A percentile compares a stretch with the other conserved stretches of the same genome.
Evolutionary conservation across 352 stramenopile genomes (phyloP).

Genomic region (Pythium apleroticum): DNA sequence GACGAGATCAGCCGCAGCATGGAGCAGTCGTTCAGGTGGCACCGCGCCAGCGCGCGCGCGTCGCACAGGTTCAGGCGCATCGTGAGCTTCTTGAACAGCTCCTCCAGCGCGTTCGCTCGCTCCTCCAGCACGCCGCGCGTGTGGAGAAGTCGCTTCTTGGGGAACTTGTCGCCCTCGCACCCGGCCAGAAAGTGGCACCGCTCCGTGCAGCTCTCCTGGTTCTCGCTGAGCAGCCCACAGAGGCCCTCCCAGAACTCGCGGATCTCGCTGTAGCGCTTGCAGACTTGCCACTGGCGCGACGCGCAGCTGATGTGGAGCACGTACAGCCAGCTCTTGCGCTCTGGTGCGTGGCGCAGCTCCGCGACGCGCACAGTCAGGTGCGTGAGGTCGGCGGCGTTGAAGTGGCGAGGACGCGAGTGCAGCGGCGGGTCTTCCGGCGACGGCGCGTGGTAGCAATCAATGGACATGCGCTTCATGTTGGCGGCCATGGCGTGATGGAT

Average conservation of each 20-base stretch:
- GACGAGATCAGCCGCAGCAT: conserved; percentile 40
- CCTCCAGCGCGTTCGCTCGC: conserved; percentile 51
- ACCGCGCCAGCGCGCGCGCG: conserved; percentile 39
- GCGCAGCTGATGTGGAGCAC: conserved; percentile 59
- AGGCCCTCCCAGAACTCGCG: conserved; percentile 65
- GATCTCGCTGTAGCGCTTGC: conserved; percentile 73
- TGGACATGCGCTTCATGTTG: conserved; percentile 20
- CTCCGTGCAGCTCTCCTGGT: conserved; percentile 44
- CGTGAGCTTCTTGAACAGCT: conserved; percentile 60
- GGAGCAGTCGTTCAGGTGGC: conserved; percentile 43
- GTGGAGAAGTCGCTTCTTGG: conserved; percentile 69
- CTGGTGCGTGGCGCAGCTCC: conserved; percentile 51
- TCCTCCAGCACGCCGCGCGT: conserved; percentile 36
- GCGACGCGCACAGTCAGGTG: conserved; percentile 52
- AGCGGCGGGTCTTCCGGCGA: not conserved
- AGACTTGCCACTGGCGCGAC: conserved; percentile 44
- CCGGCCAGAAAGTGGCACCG: conserved; percentile 67
- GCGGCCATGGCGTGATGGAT: not conserved
- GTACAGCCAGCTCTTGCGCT: conserved; percentile 64
- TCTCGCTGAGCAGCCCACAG: conserved; percentile 33
- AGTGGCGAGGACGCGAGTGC: conserved; percentile 1
- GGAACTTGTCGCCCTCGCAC: conserved; percentile 72
- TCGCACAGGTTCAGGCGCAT: conserved; percentile 74
- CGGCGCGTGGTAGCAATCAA: conserved; percentile 8
- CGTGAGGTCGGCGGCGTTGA: conserved; percentile 42